Evolutionary conservation across 768 basidiomycete genomes (phyloP).

Genomic region (Termitomyces sp.): DNA sequence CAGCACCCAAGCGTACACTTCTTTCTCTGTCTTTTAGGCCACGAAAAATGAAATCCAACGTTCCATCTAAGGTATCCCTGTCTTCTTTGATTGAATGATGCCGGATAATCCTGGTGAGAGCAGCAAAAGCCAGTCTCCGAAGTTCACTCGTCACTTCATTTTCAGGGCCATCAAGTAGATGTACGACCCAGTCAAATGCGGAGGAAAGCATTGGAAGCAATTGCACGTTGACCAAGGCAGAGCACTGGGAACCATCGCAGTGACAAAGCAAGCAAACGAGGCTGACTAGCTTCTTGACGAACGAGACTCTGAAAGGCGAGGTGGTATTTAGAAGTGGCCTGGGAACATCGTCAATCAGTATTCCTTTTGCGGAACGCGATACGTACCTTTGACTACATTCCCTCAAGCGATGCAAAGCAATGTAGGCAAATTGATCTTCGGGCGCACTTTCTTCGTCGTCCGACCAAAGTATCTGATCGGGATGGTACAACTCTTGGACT

Average conservation of each 20-base stretch:
- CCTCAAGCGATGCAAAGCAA: conserved; percentile 44
- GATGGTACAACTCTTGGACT: conserved; percentile 37
- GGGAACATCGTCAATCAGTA: background rate
- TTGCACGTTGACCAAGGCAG: conserved; percentile 18
- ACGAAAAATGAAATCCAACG: conserved; percentile 35
- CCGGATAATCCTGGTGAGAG: conserved; percentile 36
- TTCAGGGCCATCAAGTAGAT: conserved; percentile 44
- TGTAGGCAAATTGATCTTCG: conserved; percentile 36
- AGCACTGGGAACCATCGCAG: conserved; percentile 28
- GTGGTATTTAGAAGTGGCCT: conserved; percentile 36
- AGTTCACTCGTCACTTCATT: conserved; percentile 45
- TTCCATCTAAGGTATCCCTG: conserved; percentile 24
- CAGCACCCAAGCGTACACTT: conserved; percentile 60
- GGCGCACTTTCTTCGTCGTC: conserved; percentile 43
- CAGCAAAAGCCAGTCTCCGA: conserved; percentile 37
- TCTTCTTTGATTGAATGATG: conserved; percentile 35
- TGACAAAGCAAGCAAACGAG: conserved; percentile 35
- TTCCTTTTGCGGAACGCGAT: background rate
- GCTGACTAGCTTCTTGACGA: conserved; percentile 28
- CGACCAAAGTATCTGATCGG: conserved; percentile 51
- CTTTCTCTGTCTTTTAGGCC: conserved; percentile 55
- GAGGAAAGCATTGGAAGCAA: conserved; percentile 26
- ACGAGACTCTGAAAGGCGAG: conserved; percentile 23
- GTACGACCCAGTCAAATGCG: conserved; percentile 30
- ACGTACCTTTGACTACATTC: conserved; percentile 39